These are phyloP conservation scores for Termitomyces sp. DNA, from an alignment of 768 basidiomycete genomes.

Conservation along the genomic window DNA sequence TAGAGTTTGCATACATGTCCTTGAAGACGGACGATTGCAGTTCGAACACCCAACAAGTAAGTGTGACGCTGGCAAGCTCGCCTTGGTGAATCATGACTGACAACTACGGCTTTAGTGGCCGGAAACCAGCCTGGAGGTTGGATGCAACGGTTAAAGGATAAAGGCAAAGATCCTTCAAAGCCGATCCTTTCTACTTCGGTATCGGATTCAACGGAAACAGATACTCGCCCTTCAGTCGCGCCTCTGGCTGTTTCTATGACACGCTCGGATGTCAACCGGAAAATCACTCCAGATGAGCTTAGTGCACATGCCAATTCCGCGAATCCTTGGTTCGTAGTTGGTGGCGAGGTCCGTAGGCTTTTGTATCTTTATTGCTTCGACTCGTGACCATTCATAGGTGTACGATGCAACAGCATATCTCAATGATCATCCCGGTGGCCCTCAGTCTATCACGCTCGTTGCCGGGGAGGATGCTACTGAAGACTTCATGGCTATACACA, in stretches of 20 bases:
- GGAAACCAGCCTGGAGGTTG: slow-evolving; percentile 47
- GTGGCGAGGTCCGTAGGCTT: neutral
- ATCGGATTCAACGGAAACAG: neutral
- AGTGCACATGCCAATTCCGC: neutral
- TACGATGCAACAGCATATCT: slow-evolving; percentile 50
- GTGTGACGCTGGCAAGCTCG: neutral
- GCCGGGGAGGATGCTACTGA: slow-evolving; percentile 60
- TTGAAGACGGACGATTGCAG: slow-evolving; percentile 26
- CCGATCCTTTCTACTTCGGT: slow-evolving; percentile 29
- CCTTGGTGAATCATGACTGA: neutral
- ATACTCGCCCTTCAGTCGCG: slow-evolving; percentile 16
- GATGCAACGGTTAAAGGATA: slow-evolving; percentile 55
- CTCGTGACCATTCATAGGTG: slow-evolving; percentile 20
- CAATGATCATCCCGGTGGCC: slow-evolving; percentile 55
- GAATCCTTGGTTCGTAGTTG: slow-evolving; percentile 2
- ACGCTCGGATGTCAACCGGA: slow-evolving; percentile 37
- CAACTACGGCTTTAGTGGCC: slow-evolving; percentile 19
- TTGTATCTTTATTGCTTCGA: neutral
- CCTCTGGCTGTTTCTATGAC: slow-evolving; percentile 28
- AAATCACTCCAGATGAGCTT: slow-evolving; percentile 6
- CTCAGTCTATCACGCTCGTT: slow-evolving; percentile 46
- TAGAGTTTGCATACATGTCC: slow-evolving; percentile 41
- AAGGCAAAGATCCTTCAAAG: slow-evolving; percentile 35
- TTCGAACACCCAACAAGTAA: slow-evolving; percentile 56
- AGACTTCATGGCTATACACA: slow-evolving; percentile 62